phyloP scores from a whole-genome alignment of 768 basidiomycete species.

The Hericium alpestre region DNA sequence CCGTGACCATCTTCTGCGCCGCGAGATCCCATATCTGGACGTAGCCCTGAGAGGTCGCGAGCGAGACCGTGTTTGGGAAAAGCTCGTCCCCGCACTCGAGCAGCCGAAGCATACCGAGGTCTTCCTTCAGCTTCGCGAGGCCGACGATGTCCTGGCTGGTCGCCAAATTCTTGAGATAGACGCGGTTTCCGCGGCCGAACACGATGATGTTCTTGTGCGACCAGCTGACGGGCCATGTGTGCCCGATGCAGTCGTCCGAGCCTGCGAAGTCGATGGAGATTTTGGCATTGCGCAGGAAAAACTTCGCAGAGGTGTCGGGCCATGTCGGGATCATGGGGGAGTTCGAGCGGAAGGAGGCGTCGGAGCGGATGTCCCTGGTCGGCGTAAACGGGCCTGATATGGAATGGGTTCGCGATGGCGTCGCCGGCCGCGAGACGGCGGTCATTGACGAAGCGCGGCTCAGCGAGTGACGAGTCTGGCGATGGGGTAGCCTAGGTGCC shows the following conservation, averaged over 20 bases:
- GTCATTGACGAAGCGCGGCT: conserved; percentile 1
- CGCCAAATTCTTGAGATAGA: conserved; percentile 39
- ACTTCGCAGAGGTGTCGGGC: conserved; percentile 7
- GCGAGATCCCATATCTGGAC: conserved; percentile 69
- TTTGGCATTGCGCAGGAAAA: conserved; percentile 6
- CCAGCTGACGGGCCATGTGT: conserved; percentile 26
- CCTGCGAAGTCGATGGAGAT: conserved; percentile 10
- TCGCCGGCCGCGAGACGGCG: background rate
- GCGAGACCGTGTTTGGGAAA: conserved; percentile 37
- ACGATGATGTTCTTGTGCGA: conserved; percentile 34
- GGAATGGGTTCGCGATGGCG: background rate
- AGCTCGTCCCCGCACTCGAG: conserved; percentile 27
- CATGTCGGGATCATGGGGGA: conserved; percentile 6
- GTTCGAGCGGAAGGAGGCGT: conserved; percentile 1
- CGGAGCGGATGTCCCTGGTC: background rate
- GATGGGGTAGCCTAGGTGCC: conserved; percentile 1
- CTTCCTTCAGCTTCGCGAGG: conserved; percentile 38
- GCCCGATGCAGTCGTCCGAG: background rate
- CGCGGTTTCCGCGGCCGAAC: conserved; percentile 44
- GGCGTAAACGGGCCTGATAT: background rate
- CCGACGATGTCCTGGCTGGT: conserved; percentile 32
- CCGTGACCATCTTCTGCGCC: conserved; percentile 41
- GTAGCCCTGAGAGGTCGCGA: conserved; percentile 50
- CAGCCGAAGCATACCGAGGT: conserved; percentile 33
- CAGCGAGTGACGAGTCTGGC: background rate